Base-by-base conservation (phyloP, 495 filamentous ascomycete genomes). In the Cladorrhinum samala region DNA sequence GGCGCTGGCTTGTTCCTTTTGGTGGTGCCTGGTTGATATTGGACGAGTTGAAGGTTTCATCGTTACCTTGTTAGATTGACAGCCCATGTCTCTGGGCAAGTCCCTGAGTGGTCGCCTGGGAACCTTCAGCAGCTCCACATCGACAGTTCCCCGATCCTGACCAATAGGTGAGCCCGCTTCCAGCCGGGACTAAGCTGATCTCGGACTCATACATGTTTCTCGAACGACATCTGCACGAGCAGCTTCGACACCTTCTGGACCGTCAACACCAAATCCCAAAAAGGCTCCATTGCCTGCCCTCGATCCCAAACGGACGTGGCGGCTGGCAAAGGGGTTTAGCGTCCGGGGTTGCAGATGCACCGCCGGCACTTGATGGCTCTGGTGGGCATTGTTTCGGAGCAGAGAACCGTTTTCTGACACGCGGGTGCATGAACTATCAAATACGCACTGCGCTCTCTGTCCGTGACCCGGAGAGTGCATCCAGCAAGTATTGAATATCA, bases 41-140 rank as follows among this genome's bases (percentile, higher is more conserved):
- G 6, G 27, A 33, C 5, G 11, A 33, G 27, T 6, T 33, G 27
- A 5, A 33, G n/a, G n/a, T n/a, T n/a, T n/a, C n/a, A n/a, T n/a
- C n/a, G n/a, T n/a, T n/a, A n/a, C n/a, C n/a, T n/a, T n/a, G n/a
- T 33, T 33, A 33, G 27, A 33, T 33, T 33, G 27, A 11, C 27
- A 6, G 27, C 5, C 27, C 27, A 5, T 33, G 27, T 11, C 27
- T 11, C 27, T 33, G 6, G 27, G 6, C 27, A 33, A 33, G n/a
- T 33, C 27, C 11, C 6, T 33, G 27, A 33, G 27, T 33, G 27
- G 27, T 33, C 27, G 27, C 27, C 27, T 33, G 14, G 14, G 23
- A n/a, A 11, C 18, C 13, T 47, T 47, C 45, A 47, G 45, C 45
- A 47, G 45, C 45, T 47, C 45, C 45, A 47, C 45, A 30, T 25